Evolutionary conservation across 441 rosid genomes (phyloP).

Genomic region (Euphorbia schlechtendalii): DNA sequence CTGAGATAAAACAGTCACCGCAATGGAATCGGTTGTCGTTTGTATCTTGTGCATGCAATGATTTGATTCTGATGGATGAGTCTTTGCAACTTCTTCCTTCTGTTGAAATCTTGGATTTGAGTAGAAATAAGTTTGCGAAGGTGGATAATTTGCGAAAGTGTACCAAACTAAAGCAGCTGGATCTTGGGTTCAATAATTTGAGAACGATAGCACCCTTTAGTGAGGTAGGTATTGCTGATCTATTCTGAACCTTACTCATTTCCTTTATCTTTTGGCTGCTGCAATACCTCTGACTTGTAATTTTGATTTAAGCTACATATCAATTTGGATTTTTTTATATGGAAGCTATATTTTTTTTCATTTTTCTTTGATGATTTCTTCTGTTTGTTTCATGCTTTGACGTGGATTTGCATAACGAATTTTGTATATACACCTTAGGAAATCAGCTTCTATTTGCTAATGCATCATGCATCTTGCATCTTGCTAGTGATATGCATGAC

Average conservation of each 20-base stretch:
- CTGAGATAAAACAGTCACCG: constrained; percentile 68
- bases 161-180: constrained; percentile 77
- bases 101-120: constrained; percentile 89
- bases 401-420: neutral
- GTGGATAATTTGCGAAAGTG: constrained; percentile 81
- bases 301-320: neutral
- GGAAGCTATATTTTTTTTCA: neutral
- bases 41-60: constrained; percentile 80
- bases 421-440: neutral
- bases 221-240: constrained; percentile 45
- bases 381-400: neutral
- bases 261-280: neutral
- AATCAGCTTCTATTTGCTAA: neutral
- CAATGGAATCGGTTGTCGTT: constrained; percentile 81
- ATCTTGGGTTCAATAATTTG: constrained; percentile 89
- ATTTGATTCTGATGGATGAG: constrained; percentile 91
- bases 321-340: neutral
- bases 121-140: constrained; percentile 84
- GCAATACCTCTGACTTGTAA: neutral
- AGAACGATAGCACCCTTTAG: constrained; percentile 57
- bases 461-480: neutral
- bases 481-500: no score
- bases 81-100: constrained; percentile 97
- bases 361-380: neutral
- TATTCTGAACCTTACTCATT: neutral